Percentiles rank a stretch among this genome's conserved stretches.
Evolutionary conservation across 2,329 filamentous ascomycete genomes (phyloP).

Genomic region (Aspergillus uvarum): DNA sequence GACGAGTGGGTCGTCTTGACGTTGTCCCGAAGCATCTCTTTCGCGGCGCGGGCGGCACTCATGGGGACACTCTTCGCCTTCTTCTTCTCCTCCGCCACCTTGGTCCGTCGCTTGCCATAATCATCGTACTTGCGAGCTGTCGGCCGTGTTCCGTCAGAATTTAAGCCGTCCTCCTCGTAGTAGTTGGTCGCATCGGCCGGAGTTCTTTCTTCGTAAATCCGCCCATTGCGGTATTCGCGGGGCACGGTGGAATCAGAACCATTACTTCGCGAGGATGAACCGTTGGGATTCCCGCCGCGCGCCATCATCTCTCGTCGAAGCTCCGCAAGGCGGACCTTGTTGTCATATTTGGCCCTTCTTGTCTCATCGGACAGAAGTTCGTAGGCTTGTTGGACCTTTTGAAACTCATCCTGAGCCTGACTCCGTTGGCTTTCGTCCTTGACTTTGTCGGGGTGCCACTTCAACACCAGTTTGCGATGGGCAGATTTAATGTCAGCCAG

Average conservation of each 20-base stretch:
- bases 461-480: constrained; percentile 81
- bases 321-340: constrained; percentile 66
- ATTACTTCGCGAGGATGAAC: constrained; percentile 12
- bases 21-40: constrained; percentile 34
- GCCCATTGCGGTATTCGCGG: constrained; percentile 44
- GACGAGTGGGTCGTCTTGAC: constrained; percentile 33
- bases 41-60: constrained; percentile 28
- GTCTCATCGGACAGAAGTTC: constrained; percentile 80
- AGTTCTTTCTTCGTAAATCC: constrained; percentile 45
- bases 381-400: constrained; percentile 89
- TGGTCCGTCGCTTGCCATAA: constrained; percentile 35
- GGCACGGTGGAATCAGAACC: constrained; percentile 23
- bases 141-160: constrained; percentile 38
- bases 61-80: constrained; percentile 32
- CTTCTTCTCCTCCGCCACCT: constrained; percentile 40
- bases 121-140: constrained; percentile 44
- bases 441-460: constrained; percentile 89
- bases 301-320: constrained; percentile 58
- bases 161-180: constrained; percentile 41
- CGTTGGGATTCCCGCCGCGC: constrained; percentile 36
- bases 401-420: constrained; percentile 81
- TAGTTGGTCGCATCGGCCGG: constrained; percentile 34
- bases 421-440: constrained; percentile 74
- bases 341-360: constrained; percentile 73
- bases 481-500: constrained; percentile 71